Percentiles rank a stretch among this genome's conserved stretches.
phyloP scores from a whole-genome alignment of 495 filamentous ascomycete species.

The Extremus antarcticus region DNA sequence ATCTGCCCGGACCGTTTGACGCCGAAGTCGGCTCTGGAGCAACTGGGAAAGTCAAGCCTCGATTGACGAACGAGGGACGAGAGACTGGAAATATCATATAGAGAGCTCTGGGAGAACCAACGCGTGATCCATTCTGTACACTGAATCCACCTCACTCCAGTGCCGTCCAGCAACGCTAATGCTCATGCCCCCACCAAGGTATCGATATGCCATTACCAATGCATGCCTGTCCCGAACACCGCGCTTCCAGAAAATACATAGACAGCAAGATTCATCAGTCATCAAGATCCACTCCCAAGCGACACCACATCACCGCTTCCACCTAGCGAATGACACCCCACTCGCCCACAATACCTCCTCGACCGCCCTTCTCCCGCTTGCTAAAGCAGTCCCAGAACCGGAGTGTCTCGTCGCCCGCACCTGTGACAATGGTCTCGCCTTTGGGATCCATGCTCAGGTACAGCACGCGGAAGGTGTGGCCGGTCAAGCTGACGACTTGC shows the following conservation, averaged over 20 bases:
- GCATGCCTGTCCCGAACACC: background rate
- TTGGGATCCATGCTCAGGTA: constrained; percentile 97
- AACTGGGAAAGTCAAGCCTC: background rate
- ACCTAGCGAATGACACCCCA: constrained; percentile 19
- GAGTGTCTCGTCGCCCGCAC: constrained; percentile 90
- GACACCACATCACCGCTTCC: background rate
- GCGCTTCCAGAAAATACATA: background rate
- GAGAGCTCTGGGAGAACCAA: background rate
- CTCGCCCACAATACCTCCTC: constrained; percentile 16
- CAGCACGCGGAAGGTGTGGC: constrained; percentile 90
- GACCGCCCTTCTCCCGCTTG: constrained; percentile 39
- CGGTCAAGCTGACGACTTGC: constrained; percentile 86
- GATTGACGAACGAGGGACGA: too few species aligned
- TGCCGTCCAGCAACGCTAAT: background rate
- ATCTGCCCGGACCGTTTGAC: background rate
- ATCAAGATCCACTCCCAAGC: background rate
- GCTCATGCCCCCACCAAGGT: background rate
- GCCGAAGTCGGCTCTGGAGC: background rate
- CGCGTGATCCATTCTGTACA: background rate
- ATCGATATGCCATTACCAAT: too few species aligned
- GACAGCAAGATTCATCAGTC: constrained; percentile 1
- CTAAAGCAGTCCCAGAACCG: constrained; percentile 94
- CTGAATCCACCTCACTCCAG: background rate
- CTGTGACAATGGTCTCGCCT: constrained; percentile 84
- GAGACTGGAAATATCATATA: background rate